phyloP scores from a whole-genome alignment of 108 stramenopile species.

The Chaetoceros muelleri region DNA sequence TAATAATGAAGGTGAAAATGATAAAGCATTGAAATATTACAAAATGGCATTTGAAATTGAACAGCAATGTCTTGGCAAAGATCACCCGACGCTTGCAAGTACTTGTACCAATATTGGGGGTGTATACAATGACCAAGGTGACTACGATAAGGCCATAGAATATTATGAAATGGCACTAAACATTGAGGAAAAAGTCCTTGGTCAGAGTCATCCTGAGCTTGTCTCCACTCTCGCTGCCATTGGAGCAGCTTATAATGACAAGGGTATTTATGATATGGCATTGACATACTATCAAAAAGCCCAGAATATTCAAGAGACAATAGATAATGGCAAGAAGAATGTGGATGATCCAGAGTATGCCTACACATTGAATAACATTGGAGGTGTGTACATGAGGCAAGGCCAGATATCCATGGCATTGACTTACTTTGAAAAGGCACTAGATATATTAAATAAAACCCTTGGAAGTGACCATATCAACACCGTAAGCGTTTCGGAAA shows the following conservation, averaged over 20 bases:
- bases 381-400: too few species aligned
- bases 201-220: constrained; percentile 22
- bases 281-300: constrained; percentile 17
- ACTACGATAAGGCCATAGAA: constrained; percentile 19
- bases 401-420: too few species aligned
- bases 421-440: too few species aligned
- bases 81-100: constrained; percentile 17
- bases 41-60: constrained; percentile 23
- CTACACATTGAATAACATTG: too few species aligned
- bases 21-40: constrained; percentile 19
- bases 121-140: constrained; percentile 2
- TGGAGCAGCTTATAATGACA: constrained; percentile 12
- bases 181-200: constrained; percentile 14
- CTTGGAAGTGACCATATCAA: too few species aligned
- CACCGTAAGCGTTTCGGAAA: too few species aligned
- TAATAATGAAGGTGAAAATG: constrained; percentile 2
- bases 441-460: too few species aligned
- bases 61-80: constrained; percentile 13
- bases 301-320: constrained; percentile 17
- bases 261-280: constrained; percentile 11
- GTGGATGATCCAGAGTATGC: too few species aligned
- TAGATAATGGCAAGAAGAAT: too few species aligned
- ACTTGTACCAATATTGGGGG: constrained; percentile 20
- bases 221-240: constrained; percentile 21
- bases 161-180: constrained; percentile 20